Conservation (phyloP, 768 basidiomycete species). For the Boletus vermiculosoides region DNA sequence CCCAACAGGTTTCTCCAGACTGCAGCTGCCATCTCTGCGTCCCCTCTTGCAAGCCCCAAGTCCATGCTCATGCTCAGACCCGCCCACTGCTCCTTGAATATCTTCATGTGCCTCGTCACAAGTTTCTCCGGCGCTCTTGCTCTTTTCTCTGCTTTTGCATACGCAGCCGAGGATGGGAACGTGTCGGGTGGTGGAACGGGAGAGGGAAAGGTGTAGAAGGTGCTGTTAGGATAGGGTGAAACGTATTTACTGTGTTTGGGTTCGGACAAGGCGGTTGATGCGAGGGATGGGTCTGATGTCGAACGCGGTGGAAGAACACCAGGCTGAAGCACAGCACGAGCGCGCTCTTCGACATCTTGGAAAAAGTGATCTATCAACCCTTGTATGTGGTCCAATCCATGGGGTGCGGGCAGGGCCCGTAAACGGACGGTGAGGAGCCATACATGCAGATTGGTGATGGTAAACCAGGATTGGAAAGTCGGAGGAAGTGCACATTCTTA, state of each 20-base stretch:
- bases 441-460: constrained; percentile 86
- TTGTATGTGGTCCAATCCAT: constrained; percentile 71
- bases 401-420: constrained; percentile 70
- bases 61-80: constrained; percentile 81
- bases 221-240: constrained; percentile 24
- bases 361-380: constrained; percentile 94
- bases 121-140: constrained; percentile 71
- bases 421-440: constrained; percentile 89
- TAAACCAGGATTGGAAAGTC: constrained; percentile 98
- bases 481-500: constrained; percentile 82
- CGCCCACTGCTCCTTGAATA: constrained; percentile 88
- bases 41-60: constrained; percentile 68
- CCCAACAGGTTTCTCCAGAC: constrained; percentile 93
- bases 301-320: constrained; percentile 31
- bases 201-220: constrained; percentile 30
- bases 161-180: constrained; percentile 27
- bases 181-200: constrained; percentile 25
- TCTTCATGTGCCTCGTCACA: constrained; percentile 85
- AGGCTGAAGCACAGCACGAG: constrained; percentile 76
- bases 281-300: constrained; percentile 10
- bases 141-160: constrained; percentile 29
- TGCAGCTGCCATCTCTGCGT: constrained; percentile 81
- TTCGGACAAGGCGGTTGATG: constrained; percentile 2
- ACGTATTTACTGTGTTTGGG: constrained; percentile 14
- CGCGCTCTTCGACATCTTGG: constrained; percentile 87